phyloP scores from a whole-genome alignment of 805 yeast genomes.

The Millerozyma acaciae region DNA sequence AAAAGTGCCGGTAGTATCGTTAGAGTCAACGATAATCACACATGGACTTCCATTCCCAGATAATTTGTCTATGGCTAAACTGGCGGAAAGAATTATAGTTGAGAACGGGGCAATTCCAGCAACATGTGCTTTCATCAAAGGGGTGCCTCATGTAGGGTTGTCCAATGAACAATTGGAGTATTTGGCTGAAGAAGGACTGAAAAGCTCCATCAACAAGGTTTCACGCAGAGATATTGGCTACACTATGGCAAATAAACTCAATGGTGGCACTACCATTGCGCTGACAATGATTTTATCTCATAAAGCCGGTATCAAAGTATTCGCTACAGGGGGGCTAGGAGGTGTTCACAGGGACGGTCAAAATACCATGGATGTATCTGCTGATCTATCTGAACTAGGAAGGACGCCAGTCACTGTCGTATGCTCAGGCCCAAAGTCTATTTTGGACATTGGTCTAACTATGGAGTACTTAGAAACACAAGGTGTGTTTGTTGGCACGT shows the following conservation, averaged over 20 bases:
- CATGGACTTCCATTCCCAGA: conserved; percentile 86
- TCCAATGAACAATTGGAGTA: conserved; percentile 41
- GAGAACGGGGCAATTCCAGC: conserved; percentile 74
- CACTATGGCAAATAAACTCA: conserved; percentile 56
- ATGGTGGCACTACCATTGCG: conserved; percentile 90
- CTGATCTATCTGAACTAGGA: conserved; percentile 82
- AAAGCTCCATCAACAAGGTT: conserved; percentile 48
- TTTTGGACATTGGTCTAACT: conserved; percentile 74
- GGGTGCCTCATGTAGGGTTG: conserved; percentile 70
- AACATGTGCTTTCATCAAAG: conserved; percentile 73
- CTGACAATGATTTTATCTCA: conserved; percentile 81
- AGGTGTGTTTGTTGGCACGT: conserved; percentile 81
- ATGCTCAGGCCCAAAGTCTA: conserved; percentile 88
- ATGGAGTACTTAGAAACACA: conserved; percentile 86
- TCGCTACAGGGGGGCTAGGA: conserved; percentile 92
- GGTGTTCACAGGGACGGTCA: conserved; percentile 86
- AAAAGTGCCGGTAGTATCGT: conserved; percentile 64
- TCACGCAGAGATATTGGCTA: conserved; percentile 78
- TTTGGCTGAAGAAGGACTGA: conserved; percentile 39
- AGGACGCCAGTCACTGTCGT: conserved; percentile 85
- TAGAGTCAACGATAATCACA: conserved; percentile 84
- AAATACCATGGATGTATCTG: conserved; percentile 73
- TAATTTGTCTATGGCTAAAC: conserved; percentile 66
- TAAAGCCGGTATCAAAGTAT: conserved; percentile 72
- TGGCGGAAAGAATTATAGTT: conserved; percentile 62